Conservation (phyloP, 2,329 filamentous ascomycete genomes). For the Uncinocarpus reesii region DNA sequence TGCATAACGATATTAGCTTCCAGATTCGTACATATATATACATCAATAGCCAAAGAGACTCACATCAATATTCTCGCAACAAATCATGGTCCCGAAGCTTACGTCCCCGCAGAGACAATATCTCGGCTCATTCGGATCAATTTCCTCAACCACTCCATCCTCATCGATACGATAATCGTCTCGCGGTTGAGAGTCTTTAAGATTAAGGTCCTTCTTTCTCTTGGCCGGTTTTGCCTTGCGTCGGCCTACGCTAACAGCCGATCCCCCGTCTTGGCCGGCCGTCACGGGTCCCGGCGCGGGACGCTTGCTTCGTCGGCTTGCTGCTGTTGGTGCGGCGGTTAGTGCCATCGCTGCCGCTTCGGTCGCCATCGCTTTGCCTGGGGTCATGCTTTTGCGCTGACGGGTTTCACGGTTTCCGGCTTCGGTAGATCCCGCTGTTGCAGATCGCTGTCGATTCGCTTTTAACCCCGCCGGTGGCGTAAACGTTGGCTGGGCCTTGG, state of each 20-base stretch:
- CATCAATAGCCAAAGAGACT: conserved; percentile 19
- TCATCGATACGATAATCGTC: conserved; percentile 38
- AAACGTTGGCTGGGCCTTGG: conserved; percentile 20
- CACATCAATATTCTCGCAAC: conserved; percentile 52
- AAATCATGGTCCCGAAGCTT: conserved; percentile 56
- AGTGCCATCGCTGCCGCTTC: conserved; percentile 34
- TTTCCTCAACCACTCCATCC: conserved; percentile 40
- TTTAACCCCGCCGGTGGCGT: conserved; percentile 16
- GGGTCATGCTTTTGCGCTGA: conserved; percentile 35
- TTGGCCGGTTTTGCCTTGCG: conserved; percentile 46
- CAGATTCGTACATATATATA: background rate
- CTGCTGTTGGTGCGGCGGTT: conserved; percentile 25
- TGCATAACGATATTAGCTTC: conserved; percentile 22
- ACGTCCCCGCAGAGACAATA: conserved; percentile 57
- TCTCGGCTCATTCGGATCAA: conserved; percentile 53
- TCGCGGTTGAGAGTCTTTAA: conserved; percentile 22
- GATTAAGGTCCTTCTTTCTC: conserved; percentile 33
- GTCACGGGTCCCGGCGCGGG: conserved; percentile 52
- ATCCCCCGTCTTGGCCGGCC: conserved; percentile 48
- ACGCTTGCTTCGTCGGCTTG: conserved; percentile 44
- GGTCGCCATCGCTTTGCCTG: conserved; percentile 23
- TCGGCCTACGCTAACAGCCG: conserved; percentile 52
- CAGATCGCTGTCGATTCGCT: conserved; percentile 20
- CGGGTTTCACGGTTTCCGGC: conserved; percentile 23
- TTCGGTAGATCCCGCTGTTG: conserved; percentile 14